phyloP scores from a whole-genome alignment of 2,329 filamentous ascomycete species.

The Hawksworthiomyces lignivorus region DNA sequence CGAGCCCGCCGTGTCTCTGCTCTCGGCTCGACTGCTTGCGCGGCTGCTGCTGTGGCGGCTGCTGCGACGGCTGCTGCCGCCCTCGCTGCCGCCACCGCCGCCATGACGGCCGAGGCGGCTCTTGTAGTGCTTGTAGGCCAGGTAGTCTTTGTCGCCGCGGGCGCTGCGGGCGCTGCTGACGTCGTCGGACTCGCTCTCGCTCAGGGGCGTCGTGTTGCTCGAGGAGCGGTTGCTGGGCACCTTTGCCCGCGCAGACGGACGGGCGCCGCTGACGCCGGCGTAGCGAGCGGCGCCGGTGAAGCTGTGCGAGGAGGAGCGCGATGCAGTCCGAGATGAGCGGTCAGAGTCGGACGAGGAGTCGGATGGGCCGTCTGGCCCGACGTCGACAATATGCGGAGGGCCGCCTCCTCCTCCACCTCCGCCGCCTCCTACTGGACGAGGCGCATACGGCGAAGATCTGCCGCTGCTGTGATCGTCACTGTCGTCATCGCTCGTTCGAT shows the following conservation, averaged over 20 bases:
- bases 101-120: neutral
- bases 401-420: neutral
- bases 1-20: too few relatives aligned
- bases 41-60: too few relatives aligned
- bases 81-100: neutral
- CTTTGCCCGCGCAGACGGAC: too few relatives aligned
- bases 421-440: too few relatives aligned
- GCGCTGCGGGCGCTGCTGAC: neutral
- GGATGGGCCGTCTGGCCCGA: too few relatives aligned
- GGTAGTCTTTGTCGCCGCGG: neutral
- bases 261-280: neutral
- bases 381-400: neutral
- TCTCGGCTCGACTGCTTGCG: too few relatives aligned
- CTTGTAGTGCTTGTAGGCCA: neutral
- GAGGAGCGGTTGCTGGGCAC: neutral
- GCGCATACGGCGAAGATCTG: neutral
- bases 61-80: too few relatives aligned
- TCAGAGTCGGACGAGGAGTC: too few relatives aligned
- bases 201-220: conserved; percentile 9
- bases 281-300: neutral
- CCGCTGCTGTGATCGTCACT: too few relatives aligned
- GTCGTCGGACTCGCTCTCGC: neutral
- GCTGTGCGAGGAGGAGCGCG: too few relatives aligned
- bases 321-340: too few relatives aligned
- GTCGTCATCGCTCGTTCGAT: too few relatives aligned